These are phyloP conservation scores for Scleroderma citrinum DNA, from an alignment of 768 basidiomycete species.

Conservation along the genomic window DNA sequence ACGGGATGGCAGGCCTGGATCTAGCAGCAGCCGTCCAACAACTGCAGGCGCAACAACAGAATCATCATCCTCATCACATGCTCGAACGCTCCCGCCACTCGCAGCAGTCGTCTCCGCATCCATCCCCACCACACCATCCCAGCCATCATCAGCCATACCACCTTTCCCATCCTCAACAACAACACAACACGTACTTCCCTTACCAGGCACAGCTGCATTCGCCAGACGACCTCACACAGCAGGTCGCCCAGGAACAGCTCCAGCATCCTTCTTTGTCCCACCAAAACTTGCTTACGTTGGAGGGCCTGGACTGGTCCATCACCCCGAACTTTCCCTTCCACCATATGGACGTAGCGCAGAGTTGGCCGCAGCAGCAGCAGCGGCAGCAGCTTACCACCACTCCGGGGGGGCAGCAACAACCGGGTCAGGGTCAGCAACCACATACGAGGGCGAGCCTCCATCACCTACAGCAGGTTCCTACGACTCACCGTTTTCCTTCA, in stretches of 20 bases:
- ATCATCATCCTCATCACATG: constrained; percentile 27
- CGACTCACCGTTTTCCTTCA: constrained; percentile 78
- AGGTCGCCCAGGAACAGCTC: constrained; percentile 66
- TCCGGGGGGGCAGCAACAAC: constrained; percentile 6
- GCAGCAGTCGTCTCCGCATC: constrained; percentile 70
- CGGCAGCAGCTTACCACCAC: constrained; percentile 27
- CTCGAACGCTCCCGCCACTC: constrained; percentile 66
- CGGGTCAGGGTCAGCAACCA: constrained; percentile 14
- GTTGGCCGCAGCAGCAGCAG: constrained; percentile 31
- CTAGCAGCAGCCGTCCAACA: constrained; percentile 45
- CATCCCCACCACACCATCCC: constrained; percentile 43
- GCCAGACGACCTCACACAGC: constrained; percentile 51
- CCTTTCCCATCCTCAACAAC: too few species aligned
- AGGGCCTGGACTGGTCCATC: constrained; percentile 50
- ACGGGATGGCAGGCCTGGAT: constrained; percentile 40
- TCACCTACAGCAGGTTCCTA: constrained; percentile 23
- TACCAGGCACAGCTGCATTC: constrained; percentile 49
- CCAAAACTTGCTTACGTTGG: constrained; percentile 40
- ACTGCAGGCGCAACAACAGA: constrained; percentile 39
- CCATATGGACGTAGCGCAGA: constrained; percentile 33
- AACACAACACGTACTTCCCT: constrained; percentile 49
- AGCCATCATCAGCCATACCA: constrained; percentile 38
- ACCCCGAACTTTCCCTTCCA: constrained; percentile 38
- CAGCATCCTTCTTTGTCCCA: constrained; percentile 52
- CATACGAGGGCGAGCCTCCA: constrained; percentile 21